Base-by-base conservation (phyloP, 371 early-diverging fungal species). In the Mortierella sp. region DNA sequence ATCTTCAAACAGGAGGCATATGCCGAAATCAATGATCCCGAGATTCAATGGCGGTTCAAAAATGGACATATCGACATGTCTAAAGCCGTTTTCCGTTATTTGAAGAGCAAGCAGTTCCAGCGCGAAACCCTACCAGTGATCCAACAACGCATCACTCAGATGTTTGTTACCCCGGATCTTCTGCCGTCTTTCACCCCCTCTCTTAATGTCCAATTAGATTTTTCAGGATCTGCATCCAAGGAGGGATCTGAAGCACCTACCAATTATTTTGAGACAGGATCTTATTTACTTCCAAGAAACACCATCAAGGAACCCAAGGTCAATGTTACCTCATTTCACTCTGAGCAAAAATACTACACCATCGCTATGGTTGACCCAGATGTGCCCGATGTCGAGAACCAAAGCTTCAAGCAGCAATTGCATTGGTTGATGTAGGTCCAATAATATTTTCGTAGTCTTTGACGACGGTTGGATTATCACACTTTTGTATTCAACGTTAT, bases 151-250 rank as follows among this genome's bases (percentile, higher is more conserved):
- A 66, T 92, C 60, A 87, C 90, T 32, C 94, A 94, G 83, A 95
- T 95, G 95, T 91, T 84, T 71, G 92, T 95, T 58, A 85, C 93
- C 52, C 95, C 95, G 6, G 95, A 95, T 81, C 62, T 94, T 50
- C 78, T 95, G 52, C 88, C 90, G 24, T 84, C 88, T 40, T 88
- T 82, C 52, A 74, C 86, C 4, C 90, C 91, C 16, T 77, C 84
- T 1, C 84, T 89, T 32, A 83, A 91, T 48, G 84, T 92, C 45
- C 77, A 84, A 55, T 62, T 92, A 59, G 76, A 84, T n/a, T 84
- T 85, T 40, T 21, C 75, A 33, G 74, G 72, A 60, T 58, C 74
- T 5, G 40, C 53, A n/a, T n/a, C 58, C 45, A 65, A 55, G 28
- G 22, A 58, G 24, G 60, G 53, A 6, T 21, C 60, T 5, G 65